A percentile compares a stretch with the other conserved stretches of the same genome.
These are phyloP conservation scores for Nakazawaea sp. DNA, from an alignment of 805 yeast species.

Conservation along the genomic window DNA sequence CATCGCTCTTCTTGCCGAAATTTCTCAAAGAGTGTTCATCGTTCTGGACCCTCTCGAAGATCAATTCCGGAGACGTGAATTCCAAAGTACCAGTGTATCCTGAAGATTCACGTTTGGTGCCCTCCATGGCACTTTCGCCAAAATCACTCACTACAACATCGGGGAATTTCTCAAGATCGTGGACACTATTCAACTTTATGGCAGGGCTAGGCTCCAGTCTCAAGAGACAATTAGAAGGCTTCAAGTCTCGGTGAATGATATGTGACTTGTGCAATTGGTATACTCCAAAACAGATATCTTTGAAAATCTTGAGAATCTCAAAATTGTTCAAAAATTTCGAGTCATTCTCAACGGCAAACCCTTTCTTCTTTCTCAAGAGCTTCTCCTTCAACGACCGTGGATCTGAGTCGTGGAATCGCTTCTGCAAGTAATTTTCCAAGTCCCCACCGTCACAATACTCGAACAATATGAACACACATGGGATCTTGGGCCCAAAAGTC, in stretches of 20 bases:
- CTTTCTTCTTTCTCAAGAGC: conserved; percentile 14
- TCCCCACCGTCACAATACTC: conserved; percentile 90
- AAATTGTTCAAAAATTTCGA: conserved; percentile 33
- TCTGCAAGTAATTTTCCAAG: conserved; percentile 55
- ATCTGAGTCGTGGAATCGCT: conserved; percentile 26
- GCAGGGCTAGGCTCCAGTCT: conserved; percentile 25
- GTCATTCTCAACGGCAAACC: background rate
- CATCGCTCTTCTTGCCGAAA: conserved; percentile 68
- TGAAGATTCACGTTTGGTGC: conserved; percentile 55
- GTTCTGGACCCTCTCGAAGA: conserved; percentile 22
- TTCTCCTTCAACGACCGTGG: conserved; percentile 26
- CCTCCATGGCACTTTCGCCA: conserved; percentile 80
- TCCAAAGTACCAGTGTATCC: conserved; percentile 89
- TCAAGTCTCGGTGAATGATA: conserved; percentile 81
- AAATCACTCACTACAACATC: conserved; percentile 79
- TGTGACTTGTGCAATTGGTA: conserved; percentile 65
- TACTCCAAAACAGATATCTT: conserved; percentile 66
- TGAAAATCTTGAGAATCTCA: conserved; percentile 64
- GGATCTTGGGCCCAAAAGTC: conserved; percentile 47
- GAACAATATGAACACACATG: conserved; percentile 68
- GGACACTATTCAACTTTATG: conserved; percentile 15
- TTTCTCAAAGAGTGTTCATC: conserved; percentile 31
- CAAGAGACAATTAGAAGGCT: conserved; percentile 81
- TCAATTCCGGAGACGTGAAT: conserved; percentile 80
- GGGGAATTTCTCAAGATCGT: conserved; percentile 37